phyloP scores from a whole-genome alignment of 2,329 filamentous ascomycete species.

The Drechslerella coelobrocha region DNA sequence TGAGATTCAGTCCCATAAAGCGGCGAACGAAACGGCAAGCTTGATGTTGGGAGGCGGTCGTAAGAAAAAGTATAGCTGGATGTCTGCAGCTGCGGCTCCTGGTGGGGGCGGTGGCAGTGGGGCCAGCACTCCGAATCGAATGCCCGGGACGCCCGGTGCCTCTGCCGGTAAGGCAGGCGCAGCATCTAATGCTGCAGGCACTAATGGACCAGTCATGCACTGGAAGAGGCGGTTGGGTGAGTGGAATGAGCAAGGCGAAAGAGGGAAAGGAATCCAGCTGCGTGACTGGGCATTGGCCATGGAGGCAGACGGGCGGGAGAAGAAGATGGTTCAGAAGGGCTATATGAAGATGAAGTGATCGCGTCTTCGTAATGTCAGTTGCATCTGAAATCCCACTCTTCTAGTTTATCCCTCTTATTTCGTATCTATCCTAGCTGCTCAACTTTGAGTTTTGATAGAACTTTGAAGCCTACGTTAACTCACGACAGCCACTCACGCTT shows the following conservation, averaged over 20 bases:
- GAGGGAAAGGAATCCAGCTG: slow-evolving; percentile 53
- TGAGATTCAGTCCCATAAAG: slow-evolving; percentile 54
- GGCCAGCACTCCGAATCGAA: slow-evolving; percentile 32
- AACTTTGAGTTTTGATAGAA: too few species aligned
- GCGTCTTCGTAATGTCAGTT: not conserved
- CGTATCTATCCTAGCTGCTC: slow-evolving; percentile 2
- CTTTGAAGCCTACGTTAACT: not conserved
- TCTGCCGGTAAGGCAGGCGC: slow-evolving; percentile 34
- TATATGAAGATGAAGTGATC: slow-evolving; percentile 55
- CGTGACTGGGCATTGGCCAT: slow-evolving; percentile 54
- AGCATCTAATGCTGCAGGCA: not conserved
- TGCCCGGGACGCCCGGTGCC: slow-evolving; percentile 19
- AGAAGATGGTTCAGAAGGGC: slow-evolving; percentile 52
- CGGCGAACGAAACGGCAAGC: slow-evolving; percentile 54
- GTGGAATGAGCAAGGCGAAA: slow-evolving; percentile 55
- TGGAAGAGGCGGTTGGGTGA: slow-evolving; percentile 54
- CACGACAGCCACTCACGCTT: not conserved
- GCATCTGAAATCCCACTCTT: not conserved
- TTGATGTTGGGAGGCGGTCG: slow-evolving; percentile 55
- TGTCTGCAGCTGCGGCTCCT: slow-evolving; percentile 47
- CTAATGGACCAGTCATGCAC: slow-evolving; percentile 52
- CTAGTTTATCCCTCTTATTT: not conserved
- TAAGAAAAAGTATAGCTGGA: slow-evolving; percentile 55
- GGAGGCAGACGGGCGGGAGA: slow-evolving; percentile 54
- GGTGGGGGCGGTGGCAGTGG: slow-evolving; percentile 49